Evolutionary conservation across 805 yeast species (phyloP), one percentile per base, ranked within the genome.

Genomic region (Metschnikowia corniflorae): DNA sequence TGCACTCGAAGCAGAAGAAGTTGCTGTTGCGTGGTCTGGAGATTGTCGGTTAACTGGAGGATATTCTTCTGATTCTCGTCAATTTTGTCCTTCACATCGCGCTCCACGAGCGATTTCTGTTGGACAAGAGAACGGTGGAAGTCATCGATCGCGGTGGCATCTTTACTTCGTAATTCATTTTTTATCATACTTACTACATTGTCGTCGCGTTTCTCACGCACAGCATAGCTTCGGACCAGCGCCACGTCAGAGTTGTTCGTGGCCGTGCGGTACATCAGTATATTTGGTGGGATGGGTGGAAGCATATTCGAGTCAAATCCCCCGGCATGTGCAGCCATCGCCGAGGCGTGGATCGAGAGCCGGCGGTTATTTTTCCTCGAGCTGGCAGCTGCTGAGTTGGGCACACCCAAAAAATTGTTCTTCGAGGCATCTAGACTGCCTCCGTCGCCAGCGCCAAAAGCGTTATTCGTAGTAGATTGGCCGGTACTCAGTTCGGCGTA

Each of bases 111-210:
- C 3, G 61, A 54, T 26, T 76, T 72, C 46, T 82, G 68, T 26
- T 67, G 62, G 2, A 59, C 51, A 44, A 85, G 61, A 35, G 70
- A 72, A 14, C 75, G 70, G 41, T 80, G 77, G 57, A 82, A 83
- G 37, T 75, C 77, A 49, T 84, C 88, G 22, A 86, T 82, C 42
- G 80, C 84, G 1, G 76, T 59, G 2, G 89, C 91, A 6, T 82
- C 75, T 1, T 87, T 86, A 43, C 77, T 74, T 8, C 77, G 64
- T 42, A 86, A 55, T 37, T 77, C 74, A 7, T 44, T 44, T 15
- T 45, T 40, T 20, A 66, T 58, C 22, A 39, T 36, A n/a, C 24
- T 34, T 16, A 37, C 49, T 9, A 49, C 26, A 24, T 35, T 39
- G 6, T 44, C 45, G 10, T 46, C 46, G n/a, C 30, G 33, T 16